These are phyloP conservation scores for Zarea fungicola DNA, from an alignment of 2,329 filamentous ascomycete genomes.

Conservation along the genomic window DNA sequence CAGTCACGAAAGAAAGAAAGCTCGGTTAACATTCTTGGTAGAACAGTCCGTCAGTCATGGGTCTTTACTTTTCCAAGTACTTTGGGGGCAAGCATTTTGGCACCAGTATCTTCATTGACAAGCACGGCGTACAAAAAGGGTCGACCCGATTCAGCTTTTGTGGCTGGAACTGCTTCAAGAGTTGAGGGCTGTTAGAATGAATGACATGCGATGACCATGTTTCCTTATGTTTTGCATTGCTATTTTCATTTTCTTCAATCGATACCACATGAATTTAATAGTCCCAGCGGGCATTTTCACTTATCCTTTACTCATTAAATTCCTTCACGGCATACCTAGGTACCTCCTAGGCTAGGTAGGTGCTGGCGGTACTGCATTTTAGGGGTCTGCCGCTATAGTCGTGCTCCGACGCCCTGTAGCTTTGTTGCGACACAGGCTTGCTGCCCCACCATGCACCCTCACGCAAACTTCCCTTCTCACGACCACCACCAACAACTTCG, in stretches of 20 bases:
- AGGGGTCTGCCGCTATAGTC: too few relatives aligned
- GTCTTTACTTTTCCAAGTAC: conserved; percentile 41
- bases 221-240: not conserved
- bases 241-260: not conserved
- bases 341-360: too few relatives aligned
- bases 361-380: too few relatives aligned
- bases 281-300: not conserved
- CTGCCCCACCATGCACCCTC: too few relatives aligned
- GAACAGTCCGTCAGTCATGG: conserved; percentile 30
- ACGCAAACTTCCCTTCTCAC: too few relatives aligned
- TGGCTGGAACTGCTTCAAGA: conserved; percentile 47
- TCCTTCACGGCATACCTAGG: too few relatives aligned
- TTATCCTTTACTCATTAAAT: not conserved
- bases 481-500: too few relatives aligned
- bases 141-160: conserved; percentile 47
- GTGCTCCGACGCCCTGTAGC: too few relatives aligned
- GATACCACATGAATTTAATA: not conserved
- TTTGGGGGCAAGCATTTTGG: conserved; percentile 46
- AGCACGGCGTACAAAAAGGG: conserved; percentile 42
- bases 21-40: not conserved
- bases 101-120: conserved; percentile 42
- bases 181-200: conserved; percentile 12
- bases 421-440: too few relatives aligned
- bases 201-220: not conserved
- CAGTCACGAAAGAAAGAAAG: too few relatives aligned